Evolutionary conservation across 768 basidiomycete genomes (phyloP), one percentile per base, ranked within the genome.

Genomic region (Termitomyces sp.): DNA sequence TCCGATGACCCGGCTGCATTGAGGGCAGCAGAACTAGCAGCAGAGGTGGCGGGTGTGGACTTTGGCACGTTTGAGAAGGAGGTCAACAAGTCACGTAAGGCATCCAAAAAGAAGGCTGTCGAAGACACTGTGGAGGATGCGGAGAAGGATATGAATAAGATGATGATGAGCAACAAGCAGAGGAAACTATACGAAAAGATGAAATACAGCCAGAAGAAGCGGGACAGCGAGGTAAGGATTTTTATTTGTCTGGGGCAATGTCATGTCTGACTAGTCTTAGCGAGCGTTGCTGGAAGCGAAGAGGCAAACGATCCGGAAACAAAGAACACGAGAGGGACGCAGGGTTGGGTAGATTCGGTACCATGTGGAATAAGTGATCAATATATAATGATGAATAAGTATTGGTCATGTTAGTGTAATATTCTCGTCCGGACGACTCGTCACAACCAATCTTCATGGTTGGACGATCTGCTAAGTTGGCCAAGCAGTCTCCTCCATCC

Each of bases 121-220:
- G 64, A 59, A 54, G 68, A 64, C 12, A 74, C 71, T 61, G 69
- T 64, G 48, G 71, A 72, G 63, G 75, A 75, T 61, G 71, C 73
- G 38, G 92, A 94, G 69, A 79, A 85, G 65, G 90, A 95, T 68
- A 92, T 96, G 89, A 88, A 91, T 73, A 96, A 95, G 81, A 96
- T 98, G 87, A 81, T 98, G 84, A 87, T 97, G 87, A 96, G 92
- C 77, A 94, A 92, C 72, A 93, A 90, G 75, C 89, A 96, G 72
- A 83, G 86, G 65, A 95, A 95, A 73, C 73, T 97, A 65, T 96
- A 95, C 70, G 92, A 94, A 73, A 89, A 89, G 74, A 90, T 97
- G 84, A 92, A 94, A 75, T 84, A 90, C 69, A 86, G 87, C 63
- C 82, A 95, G 69, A 80, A 81, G 69, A 90, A 87, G 73, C 86